Percentiles rank a stretch among this genome's conserved stretches.
phyloP scores from a whole-genome alignment of 139 green algal genomes.

The Gonium pectorale region DNA sequence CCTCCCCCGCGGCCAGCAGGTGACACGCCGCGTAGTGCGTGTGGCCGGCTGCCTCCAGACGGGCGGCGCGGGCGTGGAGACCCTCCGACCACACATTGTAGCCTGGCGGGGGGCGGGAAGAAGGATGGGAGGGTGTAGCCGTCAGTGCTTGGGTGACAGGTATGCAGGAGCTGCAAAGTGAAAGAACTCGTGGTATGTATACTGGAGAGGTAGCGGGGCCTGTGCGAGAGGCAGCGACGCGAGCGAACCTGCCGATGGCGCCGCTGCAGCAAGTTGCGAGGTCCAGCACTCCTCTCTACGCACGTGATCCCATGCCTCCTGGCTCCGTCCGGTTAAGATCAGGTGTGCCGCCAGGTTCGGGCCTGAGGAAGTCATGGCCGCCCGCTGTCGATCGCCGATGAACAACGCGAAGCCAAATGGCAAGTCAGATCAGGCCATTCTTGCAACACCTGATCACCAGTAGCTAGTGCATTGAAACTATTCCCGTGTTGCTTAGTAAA shows the following conservation, averaged over 20 bases:
- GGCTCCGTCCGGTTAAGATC: neutral
- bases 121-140: too few species aligned
- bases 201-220: neutral
- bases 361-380: neutral
- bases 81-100: neutral
- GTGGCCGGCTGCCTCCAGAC: slow-evolving; percentile 9
- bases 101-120: neutral
- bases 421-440: neutral
- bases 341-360: neutral
- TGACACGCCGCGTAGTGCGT: slow-evolving; percentile 13
- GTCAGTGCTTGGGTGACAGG: neutral
- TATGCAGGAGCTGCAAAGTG: neutral
- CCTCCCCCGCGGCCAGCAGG: neutral
- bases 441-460: neutral
- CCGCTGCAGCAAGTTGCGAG: slow-evolving; percentile 25
- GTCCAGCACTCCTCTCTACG: neutral
- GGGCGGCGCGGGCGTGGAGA: neutral
- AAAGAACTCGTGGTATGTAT: neutral
- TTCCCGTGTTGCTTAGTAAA: neutral
- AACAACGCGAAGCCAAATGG: neutral
- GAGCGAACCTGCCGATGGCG: neutral
- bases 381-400: neutral
- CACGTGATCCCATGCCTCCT: neutral
- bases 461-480: neutral
- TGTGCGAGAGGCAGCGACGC: neutral